A percentile compares a stretch with the other conserved stretches of the same genome.
Conservation (phyloP, 257 asterid species). For the Oldenlandia corymbosa region DNA sequence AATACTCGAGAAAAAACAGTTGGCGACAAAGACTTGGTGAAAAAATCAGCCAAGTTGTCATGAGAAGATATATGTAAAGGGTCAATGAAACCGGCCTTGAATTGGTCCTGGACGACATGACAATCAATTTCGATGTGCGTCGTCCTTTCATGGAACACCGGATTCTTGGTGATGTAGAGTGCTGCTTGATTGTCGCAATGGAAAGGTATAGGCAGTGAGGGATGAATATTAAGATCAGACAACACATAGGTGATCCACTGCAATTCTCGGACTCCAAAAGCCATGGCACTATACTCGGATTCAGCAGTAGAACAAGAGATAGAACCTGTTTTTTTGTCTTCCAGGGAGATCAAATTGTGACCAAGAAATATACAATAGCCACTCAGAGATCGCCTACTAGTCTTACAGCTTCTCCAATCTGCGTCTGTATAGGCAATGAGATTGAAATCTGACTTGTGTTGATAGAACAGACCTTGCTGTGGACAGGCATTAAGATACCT, state of each 20-base stretch:
- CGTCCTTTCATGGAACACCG: too few species aligned
- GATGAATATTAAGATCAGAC: not conserved
- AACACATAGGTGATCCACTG: not conserved
- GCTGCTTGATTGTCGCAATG: too few species aligned
- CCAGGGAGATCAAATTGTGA: not conserved
- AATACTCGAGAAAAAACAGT: too few species aligned
- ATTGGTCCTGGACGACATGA: too few species aligned
- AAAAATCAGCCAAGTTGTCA: too few species aligned
- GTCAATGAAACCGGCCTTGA: too few species aligned
- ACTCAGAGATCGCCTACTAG: not conserved
- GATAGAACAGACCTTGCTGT: not conserved
- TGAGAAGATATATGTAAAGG: too few species aligned
- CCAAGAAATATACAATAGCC: constrained; percentile 4
- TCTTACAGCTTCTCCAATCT: not conserved
- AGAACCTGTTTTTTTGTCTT: not conserved
- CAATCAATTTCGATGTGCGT: too few species aligned
- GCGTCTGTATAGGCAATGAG: not conserved
- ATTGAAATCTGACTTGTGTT: not conserved
- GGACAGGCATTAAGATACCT: not conserved
- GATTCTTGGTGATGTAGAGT: too few species aligned
- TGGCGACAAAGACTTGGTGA: too few species aligned
- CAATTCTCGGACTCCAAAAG: not conserved
- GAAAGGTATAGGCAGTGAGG: too few species aligned
- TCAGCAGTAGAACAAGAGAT: not conserved
- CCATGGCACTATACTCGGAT: not conserved